Base-by-base conservation (phyloP, 2,329 filamentous ascomycete species). In the Fusarium hostae region DNA sequence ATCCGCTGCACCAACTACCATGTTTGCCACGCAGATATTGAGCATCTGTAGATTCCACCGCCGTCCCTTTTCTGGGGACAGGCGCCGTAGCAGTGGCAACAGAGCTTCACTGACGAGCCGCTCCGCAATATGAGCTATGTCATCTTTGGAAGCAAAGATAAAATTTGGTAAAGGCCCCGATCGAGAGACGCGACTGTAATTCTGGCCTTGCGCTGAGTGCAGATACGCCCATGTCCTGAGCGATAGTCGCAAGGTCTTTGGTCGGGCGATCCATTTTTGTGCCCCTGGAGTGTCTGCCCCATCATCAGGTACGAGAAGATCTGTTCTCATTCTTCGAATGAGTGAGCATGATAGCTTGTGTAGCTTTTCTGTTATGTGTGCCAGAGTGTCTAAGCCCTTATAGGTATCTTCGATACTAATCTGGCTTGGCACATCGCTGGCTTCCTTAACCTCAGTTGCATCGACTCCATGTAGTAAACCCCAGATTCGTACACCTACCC, bases 401-500 rank as follows among this genome's bases (percentile, higher is more conserved):
- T 97, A 98, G 20, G 94, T 96, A 81, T 98, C 95, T 78, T 98
- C 95, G 70, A 98, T 96, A 79, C 94, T 96, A 78, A 98, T 97
- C 80, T 98, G 95, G 2, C 89, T 90, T 0, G 95, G 95, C 3
- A 97, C 81, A 47, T 90, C 88, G 73, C 88, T 89, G 4, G 90
- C 92, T 69, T 90, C 86, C 54, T 90, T 89, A 22, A 98, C 94
- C 64, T 93, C 90, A 1, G 87, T 86, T 57, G 90, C 83, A 79
- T 98, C 95, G 32, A 94, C 85, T 9, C 95, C 95, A 78, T 98
- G 91, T 4, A 98, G 82, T 10, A 97, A 84, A 22, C 84, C 85
- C 94, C 94, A 98, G 6, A 94, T 83, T 73, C 89, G 91, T 37
- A 83, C 79, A 2, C 94, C 94, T 57, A 94, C 89, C 32, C 92